A percentile compares a stretch with the other conserved stretches of the same genome.
Evolutionary conservation across 1,139 yeast genomes (phyloP).

Genomic region (Sugiyamaella novakii): DNA sequence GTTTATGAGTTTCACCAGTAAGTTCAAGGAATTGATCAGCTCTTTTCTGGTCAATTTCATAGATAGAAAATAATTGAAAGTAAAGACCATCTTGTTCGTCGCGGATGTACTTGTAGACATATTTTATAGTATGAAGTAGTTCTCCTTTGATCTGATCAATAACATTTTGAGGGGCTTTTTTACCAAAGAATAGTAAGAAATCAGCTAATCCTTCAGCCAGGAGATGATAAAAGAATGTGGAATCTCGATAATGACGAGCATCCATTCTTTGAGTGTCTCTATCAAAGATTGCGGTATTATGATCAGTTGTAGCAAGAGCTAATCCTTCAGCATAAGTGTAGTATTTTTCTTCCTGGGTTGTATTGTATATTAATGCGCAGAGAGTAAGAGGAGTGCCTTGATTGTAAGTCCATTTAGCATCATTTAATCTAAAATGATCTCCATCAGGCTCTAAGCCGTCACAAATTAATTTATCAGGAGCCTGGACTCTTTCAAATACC

Average conservation of each 20-base stretch:
- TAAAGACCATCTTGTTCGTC: conserved; percentile 64
- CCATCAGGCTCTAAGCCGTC: conserved; percentile 61
- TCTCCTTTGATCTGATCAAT: conserved; percentile 34
- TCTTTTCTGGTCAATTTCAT: conserved; percentile 53
- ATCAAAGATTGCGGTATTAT: conserved; percentile 61
- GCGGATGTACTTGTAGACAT: conserved; percentile 53
- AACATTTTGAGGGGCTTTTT: conserved; percentile 43
- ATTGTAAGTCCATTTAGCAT: conserved; percentile 69
- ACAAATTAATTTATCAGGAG: conserved; percentile 56
- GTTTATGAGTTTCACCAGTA: conserved; percentile 58
- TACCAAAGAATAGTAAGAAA: conserved; percentile 54
- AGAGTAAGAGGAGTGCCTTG: conserved; percentile 67
- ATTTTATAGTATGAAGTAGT: conserved; percentile 37
- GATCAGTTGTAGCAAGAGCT: conserved; percentile 61
- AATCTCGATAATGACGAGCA: conserved; percentile 65
- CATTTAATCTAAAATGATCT: conserved; percentile 48
- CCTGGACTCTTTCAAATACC: conserved; percentile 53
- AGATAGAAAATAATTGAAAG: conserved; percentile 63
- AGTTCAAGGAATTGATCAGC: conserved; percentile 56
- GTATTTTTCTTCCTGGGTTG: conserved; percentile 60
- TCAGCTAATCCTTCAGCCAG: conserved; percentile 72
- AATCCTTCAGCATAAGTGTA: conserved; percentile 57
- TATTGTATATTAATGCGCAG: conserved; percentile 53
- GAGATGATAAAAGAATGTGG: conserved; percentile 64
- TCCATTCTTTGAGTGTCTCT: conserved; percentile 59